Evolutionary conservation across 164 flowering plant genomes (phyloP).

Genomic region (Vitis rotundifolia): DNA sequence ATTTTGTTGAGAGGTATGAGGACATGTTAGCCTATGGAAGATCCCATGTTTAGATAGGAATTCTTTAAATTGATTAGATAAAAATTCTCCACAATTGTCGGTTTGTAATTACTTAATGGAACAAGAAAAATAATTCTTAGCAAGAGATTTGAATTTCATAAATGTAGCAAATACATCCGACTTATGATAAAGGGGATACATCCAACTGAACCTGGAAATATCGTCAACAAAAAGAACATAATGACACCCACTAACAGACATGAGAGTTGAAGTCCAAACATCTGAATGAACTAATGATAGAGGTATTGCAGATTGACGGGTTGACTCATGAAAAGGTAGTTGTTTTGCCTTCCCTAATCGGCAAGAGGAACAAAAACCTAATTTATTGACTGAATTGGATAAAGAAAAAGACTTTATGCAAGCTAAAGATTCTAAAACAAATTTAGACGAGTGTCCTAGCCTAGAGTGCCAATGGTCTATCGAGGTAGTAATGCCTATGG

Average conservation of each 20-base stretch:
- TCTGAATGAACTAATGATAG: background rate
- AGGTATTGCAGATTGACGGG: background rate
- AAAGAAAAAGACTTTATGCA: background rate
- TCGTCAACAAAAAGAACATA: constrained; percentile 2
- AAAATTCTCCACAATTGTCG: background rate
- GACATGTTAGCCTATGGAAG: no score
- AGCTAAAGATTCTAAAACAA: background rate
- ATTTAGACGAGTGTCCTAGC: background rate
- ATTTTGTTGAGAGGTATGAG: no score
- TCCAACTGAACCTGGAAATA: background rate
- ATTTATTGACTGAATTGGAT: background rate
- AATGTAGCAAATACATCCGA: background rate
- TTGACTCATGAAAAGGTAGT: background rate
- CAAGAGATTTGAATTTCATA: background rate
- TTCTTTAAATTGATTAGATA: background rate
- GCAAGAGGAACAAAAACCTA: background rate
- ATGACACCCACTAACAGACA: background rate
- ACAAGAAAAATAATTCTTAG: background rate
- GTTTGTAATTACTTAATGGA: background rate
- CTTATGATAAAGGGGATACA: background rate
- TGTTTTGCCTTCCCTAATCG: background rate
- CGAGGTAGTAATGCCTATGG: background rate
- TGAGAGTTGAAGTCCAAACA: background rate
- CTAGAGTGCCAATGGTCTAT: background rate
- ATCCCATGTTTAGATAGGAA: background rate